phyloP scores from a whole-genome alignment of 352 stramenopile species.

The Globisporangium spinosum region DNA sequence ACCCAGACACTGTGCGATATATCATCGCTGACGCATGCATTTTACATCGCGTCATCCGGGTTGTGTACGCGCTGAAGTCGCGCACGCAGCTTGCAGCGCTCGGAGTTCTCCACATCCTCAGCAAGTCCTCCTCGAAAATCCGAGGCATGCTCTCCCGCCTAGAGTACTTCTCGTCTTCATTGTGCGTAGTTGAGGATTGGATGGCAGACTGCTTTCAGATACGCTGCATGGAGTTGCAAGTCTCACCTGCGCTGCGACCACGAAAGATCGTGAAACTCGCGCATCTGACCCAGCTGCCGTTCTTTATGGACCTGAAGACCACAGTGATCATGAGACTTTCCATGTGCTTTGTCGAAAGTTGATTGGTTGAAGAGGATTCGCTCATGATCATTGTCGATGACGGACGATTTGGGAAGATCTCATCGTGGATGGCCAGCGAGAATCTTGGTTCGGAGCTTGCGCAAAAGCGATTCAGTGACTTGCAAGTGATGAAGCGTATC shows the following conservation, averaged over 20 bases:
- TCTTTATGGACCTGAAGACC: constrained; percentile 27
- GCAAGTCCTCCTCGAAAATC: neutral
- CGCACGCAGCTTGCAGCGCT: constrained; percentile 25
- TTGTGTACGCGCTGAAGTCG: constrained; percentile 23
- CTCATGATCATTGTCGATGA: constrained; percentile 15
- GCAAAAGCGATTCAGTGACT: neutral
- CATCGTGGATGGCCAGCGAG: constrained; percentile 11
- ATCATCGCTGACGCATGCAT: constrained; percentile 20
- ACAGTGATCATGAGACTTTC: constrained; percentile 28
- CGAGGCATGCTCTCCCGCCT: constrained; percentile 14
- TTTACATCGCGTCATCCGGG: constrained; percentile 23
- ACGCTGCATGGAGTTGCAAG: neutral
- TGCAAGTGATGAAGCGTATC: constrained; percentile 8
- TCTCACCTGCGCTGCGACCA: constrained; percentile 18
- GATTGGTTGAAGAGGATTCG: constrained; percentile 13
- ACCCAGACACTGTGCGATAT: neutral
- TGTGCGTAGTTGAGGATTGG: constrained; percentile 1
- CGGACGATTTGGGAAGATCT: constrained; percentile 9
- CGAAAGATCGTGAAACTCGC: constrained; percentile 20
- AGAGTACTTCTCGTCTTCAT: constrained; percentile 12
- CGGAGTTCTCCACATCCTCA: constrained; percentile 21
- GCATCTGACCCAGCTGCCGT: constrained; percentile 25
- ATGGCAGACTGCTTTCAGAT: constrained; percentile 6
- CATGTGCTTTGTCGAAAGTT: constrained; percentile 23
- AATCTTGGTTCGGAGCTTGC: neutral